A percentile compares a stretch with the other conserved stretches of the same genome.
Evolutionary conservation across 2,329 filamentous ascomycete species (phyloP).

Genomic region (Ophiostoma sp.): DNA sequence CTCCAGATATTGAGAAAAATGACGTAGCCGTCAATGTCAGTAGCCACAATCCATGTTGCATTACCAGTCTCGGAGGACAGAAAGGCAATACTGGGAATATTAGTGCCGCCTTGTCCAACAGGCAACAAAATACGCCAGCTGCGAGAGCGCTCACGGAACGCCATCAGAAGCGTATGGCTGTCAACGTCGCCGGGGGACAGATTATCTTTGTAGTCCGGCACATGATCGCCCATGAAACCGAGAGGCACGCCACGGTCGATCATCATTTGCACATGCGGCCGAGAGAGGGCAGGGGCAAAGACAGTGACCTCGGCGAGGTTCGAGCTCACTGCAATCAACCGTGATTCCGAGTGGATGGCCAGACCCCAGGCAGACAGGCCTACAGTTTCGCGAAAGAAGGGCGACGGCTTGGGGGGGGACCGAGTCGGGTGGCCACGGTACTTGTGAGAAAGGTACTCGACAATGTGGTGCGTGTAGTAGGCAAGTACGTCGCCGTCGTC

Average conservation of each 20-base stretch:
- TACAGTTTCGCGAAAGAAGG: constrained; percentile 73
- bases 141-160: constrained; percentile 40
- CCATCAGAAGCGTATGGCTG: constrained; percentile 30
- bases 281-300: constrained; percentile 43
- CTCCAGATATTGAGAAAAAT: constrained; percentile 53
- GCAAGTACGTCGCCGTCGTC: constrained; percentile 72
- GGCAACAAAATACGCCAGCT: constrained; percentile 49
- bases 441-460: constrained; percentile 37
- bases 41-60: constrained; percentile 45
- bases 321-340: constrained; percentile 78
- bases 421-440: not conserved
- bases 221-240: not conserved
- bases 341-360: constrained; percentile 72
- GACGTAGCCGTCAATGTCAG: constrained; percentile 46
- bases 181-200: not conserved
- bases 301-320: constrained; percentile 58
- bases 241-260: not conserved
- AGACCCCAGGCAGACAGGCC: constrained; percentile 81
- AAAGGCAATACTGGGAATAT: constrained; percentile 53
- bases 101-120: constrained; percentile 38
- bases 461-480: constrained; percentile 58
- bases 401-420: constrained; percentile 21
- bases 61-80: constrained; percentile 42
- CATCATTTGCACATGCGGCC: constrained; percentile 25
- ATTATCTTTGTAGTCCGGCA: not conserved